Percentiles rank a stretch among this genome's conserved stretches.
Conservation (phyloP, 2,329 filamentous ascomycete genomes). For the Arthrobotrys musiformis region DNA sequence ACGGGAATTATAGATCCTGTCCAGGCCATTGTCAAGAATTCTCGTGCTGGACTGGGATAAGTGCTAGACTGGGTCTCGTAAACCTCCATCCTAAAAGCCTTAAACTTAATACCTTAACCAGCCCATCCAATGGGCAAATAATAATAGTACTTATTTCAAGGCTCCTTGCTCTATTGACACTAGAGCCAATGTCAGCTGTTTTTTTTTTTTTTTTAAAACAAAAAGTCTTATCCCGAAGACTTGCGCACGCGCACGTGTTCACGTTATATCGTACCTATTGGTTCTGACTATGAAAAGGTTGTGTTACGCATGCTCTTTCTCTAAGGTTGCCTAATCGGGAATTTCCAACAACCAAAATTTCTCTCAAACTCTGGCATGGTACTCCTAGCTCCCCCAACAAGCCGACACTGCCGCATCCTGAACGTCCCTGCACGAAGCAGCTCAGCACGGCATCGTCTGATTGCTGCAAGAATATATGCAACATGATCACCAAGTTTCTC, state of each 20-base stretch:
- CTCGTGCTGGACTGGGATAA: constrained; percentile 81
- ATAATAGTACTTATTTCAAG: not conserved
- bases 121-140: not conserved
- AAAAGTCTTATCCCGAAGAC: no score
- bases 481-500: constrained; percentile 86
- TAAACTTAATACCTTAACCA: not conserved
- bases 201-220: no score
- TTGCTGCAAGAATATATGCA: constrained; percentile 11
- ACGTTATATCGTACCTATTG: no score
- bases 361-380: not conserved
- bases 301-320: no score
- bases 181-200: no score
- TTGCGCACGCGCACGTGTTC: no score
- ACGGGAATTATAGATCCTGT: constrained; percentile 84
- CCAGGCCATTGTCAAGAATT: constrained; percentile 84
- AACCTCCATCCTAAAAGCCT: not conserved
- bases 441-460: constrained; percentile 11
- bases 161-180: no score
- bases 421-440: not conserved
- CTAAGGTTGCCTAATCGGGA: constrained; percentile 5
- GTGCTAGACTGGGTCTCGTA: not conserved
- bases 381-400: no score
- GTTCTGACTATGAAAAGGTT: no score
- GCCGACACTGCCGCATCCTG: not conserved
- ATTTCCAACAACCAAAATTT: constrained; percentile 10